Evolutionary conservation across 352 stramenopile species (phyloP), one percentile per base, ranked within the genome.

Genomic region (Thalassiosira tumida): DNA sequence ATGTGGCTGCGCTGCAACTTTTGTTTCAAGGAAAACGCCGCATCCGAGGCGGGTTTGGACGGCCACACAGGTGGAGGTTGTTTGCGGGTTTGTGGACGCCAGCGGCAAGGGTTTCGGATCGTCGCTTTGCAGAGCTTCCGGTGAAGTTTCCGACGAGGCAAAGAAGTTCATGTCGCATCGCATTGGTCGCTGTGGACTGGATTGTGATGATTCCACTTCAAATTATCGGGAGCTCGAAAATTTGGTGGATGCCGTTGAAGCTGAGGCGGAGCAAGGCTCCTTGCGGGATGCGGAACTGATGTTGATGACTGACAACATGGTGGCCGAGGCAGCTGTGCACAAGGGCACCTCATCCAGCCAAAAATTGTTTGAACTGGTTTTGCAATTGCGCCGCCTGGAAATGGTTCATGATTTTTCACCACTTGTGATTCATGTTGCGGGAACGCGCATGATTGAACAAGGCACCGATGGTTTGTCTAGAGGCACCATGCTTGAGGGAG

Each of bases 231-330:
- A 95, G 69, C 74, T 95, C 0, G 50, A 21, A 7, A 95, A 96
- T 74, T 69, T 95, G 24, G 91, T 95, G 7, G 81, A 93, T 17
- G 64, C 73, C 35, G 10, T 91, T 1, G 82, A 94, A 79, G 29
- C 59, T 0, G 69, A 87, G 59, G 89, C 84, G 6, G 4, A 38
- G 38, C 37, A 0, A 3, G 86, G 87, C 29, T n/a, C 59, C 1
- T 62, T 96, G 1, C 0, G 37, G 0, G 81, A 91, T 43, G 69
- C 26, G 7, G 91, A 96, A 64, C 37, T 96, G 0, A 96, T 92
- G 64, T 31, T 96, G 0, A 96, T 96, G 51, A 96, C 93, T 10
- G 94, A 96, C 78, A 96, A 96, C 64, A 80, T 70, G 0, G 89
- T 69, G 15, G 69, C 88, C 0, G 94, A 96, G 50, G 65, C 29